Percentiles rank a stretch among this genome's conserved stretches.
Conservation (phyloP, 2,329 filamentous ascomycete species). For the Dactylella cylindrospora region DNA sequence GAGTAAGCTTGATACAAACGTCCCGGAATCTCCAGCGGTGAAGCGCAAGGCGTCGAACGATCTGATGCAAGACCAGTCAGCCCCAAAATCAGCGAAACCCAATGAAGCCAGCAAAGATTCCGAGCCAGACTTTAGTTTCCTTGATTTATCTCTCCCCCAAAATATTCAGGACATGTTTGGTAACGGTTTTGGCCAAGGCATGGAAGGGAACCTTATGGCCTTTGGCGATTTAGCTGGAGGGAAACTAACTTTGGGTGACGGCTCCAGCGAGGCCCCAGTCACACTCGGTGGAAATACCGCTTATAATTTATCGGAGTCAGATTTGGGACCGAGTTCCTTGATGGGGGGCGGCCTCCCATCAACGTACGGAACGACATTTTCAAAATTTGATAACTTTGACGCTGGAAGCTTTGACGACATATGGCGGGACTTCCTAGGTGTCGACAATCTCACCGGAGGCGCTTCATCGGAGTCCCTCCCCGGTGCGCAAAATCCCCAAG, state of each 20-base stretch:
- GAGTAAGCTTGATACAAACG: background rate
- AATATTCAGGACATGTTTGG: conserved; percentile 9
- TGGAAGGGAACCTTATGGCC: no score
- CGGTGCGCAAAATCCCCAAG: no score
- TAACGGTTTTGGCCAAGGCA: background rate
- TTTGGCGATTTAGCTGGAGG: no score
- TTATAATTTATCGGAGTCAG: background rate
- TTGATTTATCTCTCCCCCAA: conserved; percentile 19
- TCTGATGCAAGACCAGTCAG: background rate
- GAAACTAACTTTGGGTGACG: no score
- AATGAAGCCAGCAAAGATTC: background rate
- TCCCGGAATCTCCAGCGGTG: background rate
- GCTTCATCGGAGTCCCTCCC: no score
- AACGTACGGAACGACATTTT: background rate
- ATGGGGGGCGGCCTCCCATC: background rate
- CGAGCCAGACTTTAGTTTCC: conserved; percentile 1
- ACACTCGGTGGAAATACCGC: no score
- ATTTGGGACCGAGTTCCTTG: background rate
- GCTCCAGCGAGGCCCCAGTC: no score
- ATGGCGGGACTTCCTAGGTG: conserved; percentile 4
- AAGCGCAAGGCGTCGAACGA: conserved; percentile 12
- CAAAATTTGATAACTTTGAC: background rate
- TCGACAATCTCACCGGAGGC: no score
- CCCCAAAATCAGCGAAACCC: background rate
- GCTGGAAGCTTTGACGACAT: background rate